These are phyloP conservation scores for Rutstroemia sp. DNA, from an alignment of 2,329 filamentous ascomycete genomes.

Conservation along the genomic window DNA sequence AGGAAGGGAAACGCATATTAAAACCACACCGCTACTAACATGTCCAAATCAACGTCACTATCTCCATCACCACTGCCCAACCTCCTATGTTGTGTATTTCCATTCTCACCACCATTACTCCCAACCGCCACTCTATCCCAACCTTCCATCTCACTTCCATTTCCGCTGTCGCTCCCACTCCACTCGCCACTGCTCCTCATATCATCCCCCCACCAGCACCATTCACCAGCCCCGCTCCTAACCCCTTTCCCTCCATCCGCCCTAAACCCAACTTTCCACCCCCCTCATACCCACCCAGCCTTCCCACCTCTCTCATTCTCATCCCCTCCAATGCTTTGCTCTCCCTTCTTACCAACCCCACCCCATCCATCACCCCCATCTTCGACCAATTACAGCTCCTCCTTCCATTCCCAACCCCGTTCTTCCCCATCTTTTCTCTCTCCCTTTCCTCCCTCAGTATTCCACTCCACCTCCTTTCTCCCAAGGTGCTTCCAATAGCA, in stretches of 20 bases:
- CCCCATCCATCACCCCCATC: slow-evolving; percentile 3
- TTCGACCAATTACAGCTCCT: slow-evolving; percentile 3
- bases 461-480: slow-evolving; percentile 3
- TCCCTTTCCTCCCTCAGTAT: not conserved
- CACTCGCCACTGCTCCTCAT: not conserved
- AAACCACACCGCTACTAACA: slow-evolving; percentile 8
- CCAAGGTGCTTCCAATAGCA: not conserved
- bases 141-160: not conserved
- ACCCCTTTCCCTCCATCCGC: not conserved
- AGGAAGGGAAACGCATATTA: not conserved
- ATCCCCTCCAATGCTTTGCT: not conserved
- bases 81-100: not conserved
- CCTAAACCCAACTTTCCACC: not conserved
- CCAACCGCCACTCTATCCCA: not conserved
- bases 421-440: not conserved
- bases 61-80: not conserved
- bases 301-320: slow-evolving; percentile 2
- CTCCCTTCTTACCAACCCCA: not conserved
- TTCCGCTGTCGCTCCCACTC: not conserved
- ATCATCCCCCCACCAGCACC: no score
- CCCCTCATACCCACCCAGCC: slow-evolving; percentile 1
- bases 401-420: slow-evolving; percentile 3
- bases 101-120: not conserved
- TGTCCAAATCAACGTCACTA: slow-evolving; percentile 1
- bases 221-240: not conserved